phyloP scores from a whole-genome alignment of 2,329 filamentous ascomycete genomes.

The Fonsecaea pedrosoi region DNA sequence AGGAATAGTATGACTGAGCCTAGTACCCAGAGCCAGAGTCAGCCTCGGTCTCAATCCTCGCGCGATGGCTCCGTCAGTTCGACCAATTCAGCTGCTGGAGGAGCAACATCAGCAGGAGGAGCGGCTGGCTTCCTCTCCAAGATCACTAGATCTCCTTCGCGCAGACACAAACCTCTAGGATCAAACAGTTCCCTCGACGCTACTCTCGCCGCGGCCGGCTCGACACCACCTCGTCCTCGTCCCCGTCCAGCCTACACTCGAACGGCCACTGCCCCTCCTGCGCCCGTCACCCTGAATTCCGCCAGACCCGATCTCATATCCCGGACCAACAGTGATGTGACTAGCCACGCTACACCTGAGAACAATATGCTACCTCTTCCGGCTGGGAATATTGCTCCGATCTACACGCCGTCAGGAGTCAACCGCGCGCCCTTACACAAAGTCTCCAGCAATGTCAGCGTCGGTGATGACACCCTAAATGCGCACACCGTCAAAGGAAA shows the following conservation, averaged over 20 bases:
- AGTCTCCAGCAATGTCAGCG: slow-evolving; percentile 22
- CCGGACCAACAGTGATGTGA: slow-evolving; percentile 35
- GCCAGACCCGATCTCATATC: slow-evolving; percentile 28
- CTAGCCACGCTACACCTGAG: slow-evolving; percentile 8
- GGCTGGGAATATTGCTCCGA: slow-evolving; percentile 10
- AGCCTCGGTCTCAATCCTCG: slow-evolving; percentile 18
- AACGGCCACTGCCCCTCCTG: slow-evolving; percentile 33
- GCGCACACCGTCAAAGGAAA: slow-evolving; percentile 8
- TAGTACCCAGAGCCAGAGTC: slow-evolving; percentile 15
- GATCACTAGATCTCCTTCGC: slow-evolving; percentile 38
- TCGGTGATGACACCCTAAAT: slow-evolving; percentile 9
- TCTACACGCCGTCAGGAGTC: slow-evolving; percentile 9
- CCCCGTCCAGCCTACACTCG: slow-evolving; percentile 30
- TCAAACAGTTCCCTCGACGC: slow-evolving; percentile 36
- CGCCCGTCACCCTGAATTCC: slow-evolving; percentile 24
- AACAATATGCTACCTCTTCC: slow-evolving; percentile 32
- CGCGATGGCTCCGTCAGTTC: slow-evolving; percentile 33
- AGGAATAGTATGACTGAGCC: slow-evolving; percentile 32
- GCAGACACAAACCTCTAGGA: slow-evolving; percentile 37
- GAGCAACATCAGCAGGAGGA: slow-evolving; percentile 14
- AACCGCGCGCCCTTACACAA: slow-evolving; percentile 25
- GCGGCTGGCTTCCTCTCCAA: slow-evolving; percentile 37
- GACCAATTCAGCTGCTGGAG: slow-evolving; percentile 32
- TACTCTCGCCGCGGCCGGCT: slow-evolving; percentile 22
- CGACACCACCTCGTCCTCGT: slow-evolving; percentile 30